Conservation (phyloP, 1,284 basidiomycete genomes). For the Polyporus tsugae region DNA sequence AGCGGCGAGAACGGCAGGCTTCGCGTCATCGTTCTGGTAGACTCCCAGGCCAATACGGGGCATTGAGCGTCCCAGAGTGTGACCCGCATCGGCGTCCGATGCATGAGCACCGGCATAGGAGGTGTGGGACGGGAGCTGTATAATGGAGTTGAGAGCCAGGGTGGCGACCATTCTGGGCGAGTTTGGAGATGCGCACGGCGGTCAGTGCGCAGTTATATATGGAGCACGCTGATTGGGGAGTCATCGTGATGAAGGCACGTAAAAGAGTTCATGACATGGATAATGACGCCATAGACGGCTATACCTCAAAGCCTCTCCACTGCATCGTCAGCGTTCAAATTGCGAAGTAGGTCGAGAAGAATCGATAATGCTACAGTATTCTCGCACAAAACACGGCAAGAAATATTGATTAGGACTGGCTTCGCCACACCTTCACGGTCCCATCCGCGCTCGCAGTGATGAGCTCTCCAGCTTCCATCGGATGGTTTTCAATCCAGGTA, state of each 20-base stretch:
- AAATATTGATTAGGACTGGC: slow-evolving; percentile 25
- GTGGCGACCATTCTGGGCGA: neutral
- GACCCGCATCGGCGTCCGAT: too few relatives aligned
- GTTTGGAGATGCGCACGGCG: neutral
- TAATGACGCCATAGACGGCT: slow-evolving; percentile 19
- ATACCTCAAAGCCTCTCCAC: neutral
- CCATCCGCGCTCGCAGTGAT: slow-evolving; percentile 91
- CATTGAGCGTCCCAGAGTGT: neutral
- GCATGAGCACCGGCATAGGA: neutral
- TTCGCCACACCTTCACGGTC: slow-evolving; percentile 83
- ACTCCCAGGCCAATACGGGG: slow-evolving; percentile 78
- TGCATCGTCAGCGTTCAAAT: neutral
- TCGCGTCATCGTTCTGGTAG: slow-evolving; percentile 73
- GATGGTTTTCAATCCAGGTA: slow-evolving; percentile 92
- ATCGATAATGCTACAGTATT: neutral
- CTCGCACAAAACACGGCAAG: neutral
- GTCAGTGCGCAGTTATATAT: neutral
- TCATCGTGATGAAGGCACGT: too few relatives aligned
- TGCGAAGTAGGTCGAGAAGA: too few relatives aligned
- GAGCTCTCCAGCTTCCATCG: slow-evolving; percentile 82
- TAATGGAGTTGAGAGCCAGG: neutral
- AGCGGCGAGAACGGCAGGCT: slow-evolving; percentile 70
- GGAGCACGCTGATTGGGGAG: neutral
- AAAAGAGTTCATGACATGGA: neutral
- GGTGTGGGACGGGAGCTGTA: neutral